Evolutionary conservation across 179 eudicot genomes (phyloP).

Genomic region (Beta macrorhiza): DNA sequence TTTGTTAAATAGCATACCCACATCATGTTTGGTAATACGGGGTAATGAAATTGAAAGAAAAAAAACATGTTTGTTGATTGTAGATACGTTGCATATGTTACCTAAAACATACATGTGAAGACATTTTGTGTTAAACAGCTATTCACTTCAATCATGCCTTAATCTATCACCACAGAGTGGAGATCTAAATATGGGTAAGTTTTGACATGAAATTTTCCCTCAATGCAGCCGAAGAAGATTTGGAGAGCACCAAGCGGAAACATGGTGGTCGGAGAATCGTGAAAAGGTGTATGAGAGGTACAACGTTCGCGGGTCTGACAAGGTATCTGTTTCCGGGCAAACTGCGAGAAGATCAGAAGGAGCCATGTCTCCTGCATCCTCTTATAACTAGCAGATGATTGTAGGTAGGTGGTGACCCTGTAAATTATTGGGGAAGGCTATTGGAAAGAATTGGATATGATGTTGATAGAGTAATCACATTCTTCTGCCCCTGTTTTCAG

Average conservation of each 20-base stretch:
- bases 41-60: background rate
- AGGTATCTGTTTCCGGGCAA: conserved; percentile 69
- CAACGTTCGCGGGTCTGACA: conserved; percentile 80
- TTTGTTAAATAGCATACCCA: background rate
- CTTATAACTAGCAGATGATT: conserved; percentile 30
- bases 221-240: conserved; percentile 86
- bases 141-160: background rate
- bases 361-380: conserved; percentile 58
- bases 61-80: background rate
- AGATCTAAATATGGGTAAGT: background rate
- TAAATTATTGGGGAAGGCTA: conserved; percentile 30
- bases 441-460: conserved; percentile 19
- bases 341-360: conserved; percentile 68
- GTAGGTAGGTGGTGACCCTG: conserved; percentile 30
- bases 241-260: conserved; percentile 98
- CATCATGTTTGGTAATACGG: background rate
- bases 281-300: conserved; percentile 87
- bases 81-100: background rate
- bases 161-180: background rate
- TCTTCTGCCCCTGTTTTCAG: conserved; percentile 13
- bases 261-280: conserved; percentile 99
- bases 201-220: conserved; percentile 1
- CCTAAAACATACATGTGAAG: background rate
- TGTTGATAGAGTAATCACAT: conserved; percentile 22
- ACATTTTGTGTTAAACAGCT: background rate